Percentiles rank a stretch among this genome's conserved stretches.
phyloP scores from a whole-genome alignment of 73 alveolate species.

The Paraurostyla sp. region DNA sequence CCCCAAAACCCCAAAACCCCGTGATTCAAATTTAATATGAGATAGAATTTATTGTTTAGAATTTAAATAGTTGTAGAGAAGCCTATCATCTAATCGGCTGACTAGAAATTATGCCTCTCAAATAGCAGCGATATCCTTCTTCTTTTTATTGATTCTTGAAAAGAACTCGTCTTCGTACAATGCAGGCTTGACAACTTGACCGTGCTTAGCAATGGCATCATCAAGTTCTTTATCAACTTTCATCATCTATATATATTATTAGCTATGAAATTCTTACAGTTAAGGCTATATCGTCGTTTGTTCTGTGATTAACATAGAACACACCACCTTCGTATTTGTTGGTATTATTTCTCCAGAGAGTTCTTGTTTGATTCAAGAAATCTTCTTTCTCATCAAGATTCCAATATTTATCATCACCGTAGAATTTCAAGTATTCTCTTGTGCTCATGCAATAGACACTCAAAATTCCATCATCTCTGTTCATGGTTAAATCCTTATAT shows the following conservation, averaged over 20 bases:
- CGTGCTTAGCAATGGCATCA: constrained; percentile 72
- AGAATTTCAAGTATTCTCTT: constrained; percentile 68
- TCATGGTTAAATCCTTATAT: constrained; percentile 61
- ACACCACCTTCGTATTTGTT: constrained; percentile 54
- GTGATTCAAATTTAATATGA: no score
- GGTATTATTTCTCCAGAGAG: constrained; percentile 59
- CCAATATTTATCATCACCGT: constrained; percentile 85
- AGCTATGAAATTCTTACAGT: background rate
- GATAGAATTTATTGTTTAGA: no score
- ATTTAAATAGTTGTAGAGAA: no score
- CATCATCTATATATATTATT: background rate
- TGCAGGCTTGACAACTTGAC: constrained; percentile 36
- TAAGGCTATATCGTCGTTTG: background rate
- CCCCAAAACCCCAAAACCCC: no score
- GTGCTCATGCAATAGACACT: constrained; percentile 78
- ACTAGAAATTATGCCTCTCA: no score
- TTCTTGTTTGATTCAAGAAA: constrained; percentile 70
- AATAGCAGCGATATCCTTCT: constrained; percentile 40
- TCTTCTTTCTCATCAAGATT: constrained; percentile 76
- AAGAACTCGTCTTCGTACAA: constrained; percentile 48
- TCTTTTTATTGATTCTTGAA: constrained; percentile 36
- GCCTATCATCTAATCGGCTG: no score
- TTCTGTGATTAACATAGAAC: constrained; percentile 2
- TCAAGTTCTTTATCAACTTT: constrained; percentile 63
- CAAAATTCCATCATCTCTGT: constrained; percentile 78